phyloP scores from a whole-genome alignment of 805 yeast genomes.

The Wickerhamomyces alni region DNA sequence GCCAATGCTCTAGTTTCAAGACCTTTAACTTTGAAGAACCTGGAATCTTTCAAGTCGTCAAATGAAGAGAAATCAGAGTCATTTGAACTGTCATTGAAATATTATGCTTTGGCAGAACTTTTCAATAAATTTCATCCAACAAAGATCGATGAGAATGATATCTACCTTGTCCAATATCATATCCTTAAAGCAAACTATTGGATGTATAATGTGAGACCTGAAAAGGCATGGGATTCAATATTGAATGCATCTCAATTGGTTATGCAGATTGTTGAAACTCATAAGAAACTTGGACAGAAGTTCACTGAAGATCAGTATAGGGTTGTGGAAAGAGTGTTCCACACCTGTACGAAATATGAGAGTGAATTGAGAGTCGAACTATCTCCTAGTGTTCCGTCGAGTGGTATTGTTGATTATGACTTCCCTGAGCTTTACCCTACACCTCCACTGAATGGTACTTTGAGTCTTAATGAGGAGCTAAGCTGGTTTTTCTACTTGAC shows the following conservation, averaged over 20 bases:
- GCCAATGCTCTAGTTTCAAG: conserved; percentile 16
- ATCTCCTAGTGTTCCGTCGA: conserved; percentile 19
- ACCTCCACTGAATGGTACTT: conserved; percentile 15
- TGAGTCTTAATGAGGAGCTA: conserved; percentile 13
- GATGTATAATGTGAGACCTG: conserved; percentile 21
- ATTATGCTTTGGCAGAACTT: conserved; percentile 9
- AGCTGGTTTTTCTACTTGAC: conserved; percentile 22
- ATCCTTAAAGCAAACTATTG: conserved; percentile 15
- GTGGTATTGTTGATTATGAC: conserved; percentile 21
- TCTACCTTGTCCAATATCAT: conserved; percentile 13
- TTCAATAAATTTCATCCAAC: conserved; percentile 7
- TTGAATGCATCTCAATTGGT: conserved; percentile 17
- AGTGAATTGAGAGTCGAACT: conserved; percentile 21
- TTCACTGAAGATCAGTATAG: conserved; percentile 14
- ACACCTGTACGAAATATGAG: conserved; percentile 20
- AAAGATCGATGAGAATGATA: conserved; percentile 11
- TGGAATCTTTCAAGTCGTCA: conserved; percentile 8
- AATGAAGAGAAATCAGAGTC: conserved; percentile 5
- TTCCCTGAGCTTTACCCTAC: conserved; percentile 20
- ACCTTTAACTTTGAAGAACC: conserved; percentile 14
- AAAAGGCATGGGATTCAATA: conserved; percentile 17
- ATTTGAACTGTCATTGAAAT: conserved; percentile 6
- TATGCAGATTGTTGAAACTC: conserved; percentile 16
- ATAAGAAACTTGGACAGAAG: conserved; percentile 13
- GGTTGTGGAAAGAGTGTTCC: conserved; percentile 17